A percentile compares a stretch with the other conserved stretches of the same genome.
Evolutionary conservation across 148 eudicot genomes (phyloP).

Genomic region (Rhododendron simsii): DNA sequence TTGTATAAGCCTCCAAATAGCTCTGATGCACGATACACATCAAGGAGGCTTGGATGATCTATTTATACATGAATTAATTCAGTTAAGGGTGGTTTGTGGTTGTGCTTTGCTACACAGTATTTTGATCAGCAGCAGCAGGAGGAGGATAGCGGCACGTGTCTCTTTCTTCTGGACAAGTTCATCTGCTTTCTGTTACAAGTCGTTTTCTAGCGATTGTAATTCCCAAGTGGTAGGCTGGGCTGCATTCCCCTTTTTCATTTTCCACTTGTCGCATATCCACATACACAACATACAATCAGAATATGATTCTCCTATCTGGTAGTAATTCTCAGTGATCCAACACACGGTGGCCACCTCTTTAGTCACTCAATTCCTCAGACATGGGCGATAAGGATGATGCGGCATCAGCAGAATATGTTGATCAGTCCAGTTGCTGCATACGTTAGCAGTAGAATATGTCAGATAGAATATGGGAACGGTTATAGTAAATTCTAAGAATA

Average conservation of each 20-base stretch:
- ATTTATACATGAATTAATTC: conserved; percentile 9
- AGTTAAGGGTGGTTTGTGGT: neutral
- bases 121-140: neutral
- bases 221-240: neutral
- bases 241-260: neutral
- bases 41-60: neutral
- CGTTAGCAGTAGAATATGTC: neutral
- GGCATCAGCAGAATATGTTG: neutral
- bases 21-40: neutral
- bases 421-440: neutral
- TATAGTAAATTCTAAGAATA: neutral
- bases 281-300: neutral
- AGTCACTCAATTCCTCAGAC: neutral
- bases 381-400: neutral
- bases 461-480: neutral
- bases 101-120: neutral
- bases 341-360: neutral
- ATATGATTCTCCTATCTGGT: neutral
- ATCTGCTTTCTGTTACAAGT: neutral
- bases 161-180: neutral
- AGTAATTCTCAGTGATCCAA: neutral
- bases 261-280: neutral
- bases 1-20: neutral
- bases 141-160: neutral
- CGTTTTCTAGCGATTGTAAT: neutral